These are phyloP conservation scores for Lactarius trivialis DNA, from an alignment of 768 basidiomycete genomes.

Conservation along the genomic window DNA sequence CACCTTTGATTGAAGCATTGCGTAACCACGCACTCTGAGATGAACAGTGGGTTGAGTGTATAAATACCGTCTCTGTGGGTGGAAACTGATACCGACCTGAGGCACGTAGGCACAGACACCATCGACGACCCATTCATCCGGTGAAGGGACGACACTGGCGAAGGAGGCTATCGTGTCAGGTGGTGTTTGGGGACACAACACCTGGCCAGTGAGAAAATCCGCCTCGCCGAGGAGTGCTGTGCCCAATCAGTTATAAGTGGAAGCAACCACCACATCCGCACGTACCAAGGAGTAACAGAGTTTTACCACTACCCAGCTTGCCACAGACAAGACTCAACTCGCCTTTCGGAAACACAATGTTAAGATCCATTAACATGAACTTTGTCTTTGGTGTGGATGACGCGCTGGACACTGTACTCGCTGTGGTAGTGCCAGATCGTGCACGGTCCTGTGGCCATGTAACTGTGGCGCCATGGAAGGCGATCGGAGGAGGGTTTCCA, in stretches of 20 bases:
- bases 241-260: constrained; percentile 22
- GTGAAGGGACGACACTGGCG: constrained; percentile 33
- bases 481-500: constrained; percentile 52
- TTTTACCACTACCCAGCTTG: constrained; percentile 86
- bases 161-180: constrained; percentile 70
- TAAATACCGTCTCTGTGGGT: constrained; percentile 22
- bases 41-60: constrained; percentile 6
- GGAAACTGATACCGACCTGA: constrained; percentile 38
- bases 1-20: constrained; percentile 59
- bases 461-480: constrained; percentile 78
- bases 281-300: constrained; percentile 65
- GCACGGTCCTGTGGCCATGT: constrained; percentile 84
- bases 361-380: constrained; percentile 76
- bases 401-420: constrained; percentile 45
- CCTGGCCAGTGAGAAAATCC: constrained; percentile 74
- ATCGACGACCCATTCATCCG: constrained; percentile 69
- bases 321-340: constrained; percentile 83
- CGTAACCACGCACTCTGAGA: constrained; percentile 54
- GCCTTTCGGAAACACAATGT: constrained; percentile 69
- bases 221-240: constrained; percentile 81
- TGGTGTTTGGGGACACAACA: constrained; percentile 78
- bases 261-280: not conserved
- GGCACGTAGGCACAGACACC: constrained; percentile 87
- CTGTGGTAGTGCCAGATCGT: constrained; percentile 27
- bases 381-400: constrained; percentile 69